Evolutionary conservation across 257 asterid species (phyloP).

Genomic region (Jacaranda mimosifolia): DNA sequence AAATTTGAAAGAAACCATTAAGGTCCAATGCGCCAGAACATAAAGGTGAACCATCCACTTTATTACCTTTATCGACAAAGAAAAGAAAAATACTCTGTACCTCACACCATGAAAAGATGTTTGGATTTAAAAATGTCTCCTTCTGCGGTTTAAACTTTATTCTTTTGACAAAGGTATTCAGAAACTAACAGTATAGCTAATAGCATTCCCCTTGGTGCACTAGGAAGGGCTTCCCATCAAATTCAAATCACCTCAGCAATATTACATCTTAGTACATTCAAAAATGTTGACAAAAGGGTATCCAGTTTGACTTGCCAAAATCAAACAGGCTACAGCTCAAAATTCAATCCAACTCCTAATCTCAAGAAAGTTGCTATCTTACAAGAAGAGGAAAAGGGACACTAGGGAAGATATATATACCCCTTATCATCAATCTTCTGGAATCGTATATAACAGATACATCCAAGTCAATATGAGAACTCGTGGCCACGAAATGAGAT

Average conservation of each 20-base stretch:
- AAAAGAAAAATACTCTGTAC: background rate
- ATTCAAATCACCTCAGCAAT: background rate
- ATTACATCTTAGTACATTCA: constrained; percentile 38
- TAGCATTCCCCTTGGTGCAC: background rate
- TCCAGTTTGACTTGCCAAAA: constrained; percentile 26
- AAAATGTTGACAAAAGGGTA: constrained; percentile 42
- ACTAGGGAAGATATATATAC: constrained; percentile 3
- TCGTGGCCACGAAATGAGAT: constrained; percentile 92
- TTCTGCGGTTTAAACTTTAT: background rate
- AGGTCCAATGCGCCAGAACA: background rate
- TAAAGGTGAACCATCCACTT: background rate
- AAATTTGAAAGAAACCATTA: no score
- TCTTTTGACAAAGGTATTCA: background rate
- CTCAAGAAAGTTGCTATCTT: constrained; percentile 50
- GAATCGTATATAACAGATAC: background rate
- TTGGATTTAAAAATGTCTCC: background rate
- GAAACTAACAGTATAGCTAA: background rate
- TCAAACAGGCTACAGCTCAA: constrained; percentile 30
- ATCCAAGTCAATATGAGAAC: constrained; percentile 71
- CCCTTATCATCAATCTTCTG: constrained; percentile 14
- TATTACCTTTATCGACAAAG: background rate
- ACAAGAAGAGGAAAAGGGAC: constrained; percentile 41
- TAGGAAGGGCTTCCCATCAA: background rate
- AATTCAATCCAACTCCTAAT: constrained; percentile 38
- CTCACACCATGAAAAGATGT: background rate